Percentiles rank a stretch among this genome's conserved stretches.
Evolutionary conservation across 176 grass and related monocot genomes (phyloP).

Genomic region (Dendrocalamus sinicus): DNA sequence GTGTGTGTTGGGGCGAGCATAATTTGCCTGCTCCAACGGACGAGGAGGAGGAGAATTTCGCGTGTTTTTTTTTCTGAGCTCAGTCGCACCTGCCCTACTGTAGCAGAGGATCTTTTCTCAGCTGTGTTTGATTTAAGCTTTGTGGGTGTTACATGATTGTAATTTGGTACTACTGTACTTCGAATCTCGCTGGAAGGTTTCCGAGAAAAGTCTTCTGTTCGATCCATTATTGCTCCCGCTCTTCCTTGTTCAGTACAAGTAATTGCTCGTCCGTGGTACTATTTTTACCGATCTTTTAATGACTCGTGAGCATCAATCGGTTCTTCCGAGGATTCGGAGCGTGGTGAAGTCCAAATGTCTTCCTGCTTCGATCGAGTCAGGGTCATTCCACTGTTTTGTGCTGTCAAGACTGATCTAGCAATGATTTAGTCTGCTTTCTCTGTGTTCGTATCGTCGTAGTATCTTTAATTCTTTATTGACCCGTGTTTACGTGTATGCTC

Average conservation of each 20-base stretch:
- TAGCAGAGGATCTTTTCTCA: neutral
- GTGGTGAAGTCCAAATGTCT: neutral
- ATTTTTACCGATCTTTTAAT: neutral
- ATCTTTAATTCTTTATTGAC: neutral
- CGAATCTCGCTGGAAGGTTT: neutral
- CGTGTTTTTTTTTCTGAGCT: neutral
- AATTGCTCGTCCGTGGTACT: constrained; percentile 1
- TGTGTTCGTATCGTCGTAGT: neutral
- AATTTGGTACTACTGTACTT: neutral
- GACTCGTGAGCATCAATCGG: neutral
- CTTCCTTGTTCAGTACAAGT: constrained; percentile 2
- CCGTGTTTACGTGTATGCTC: neutral
- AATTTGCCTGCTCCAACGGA: neutral
- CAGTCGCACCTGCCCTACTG: constrained; percentile 2
- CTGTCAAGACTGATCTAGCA: neutral
- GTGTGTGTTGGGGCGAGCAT: neutral
- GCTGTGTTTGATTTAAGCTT: neutral
- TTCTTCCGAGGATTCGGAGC: constrained; percentile 4
- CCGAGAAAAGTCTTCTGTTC: neutral
- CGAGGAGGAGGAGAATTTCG: neutral
- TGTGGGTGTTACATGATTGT: neutral
- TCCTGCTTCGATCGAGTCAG: neutral
- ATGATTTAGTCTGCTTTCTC: neutral
- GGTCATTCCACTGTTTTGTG: neutral
- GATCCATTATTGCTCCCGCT: neutral